Base-by-base conservation (phyloP, 768 basidiomycete species). In the Stropharia rugosoannulata region DNA sequence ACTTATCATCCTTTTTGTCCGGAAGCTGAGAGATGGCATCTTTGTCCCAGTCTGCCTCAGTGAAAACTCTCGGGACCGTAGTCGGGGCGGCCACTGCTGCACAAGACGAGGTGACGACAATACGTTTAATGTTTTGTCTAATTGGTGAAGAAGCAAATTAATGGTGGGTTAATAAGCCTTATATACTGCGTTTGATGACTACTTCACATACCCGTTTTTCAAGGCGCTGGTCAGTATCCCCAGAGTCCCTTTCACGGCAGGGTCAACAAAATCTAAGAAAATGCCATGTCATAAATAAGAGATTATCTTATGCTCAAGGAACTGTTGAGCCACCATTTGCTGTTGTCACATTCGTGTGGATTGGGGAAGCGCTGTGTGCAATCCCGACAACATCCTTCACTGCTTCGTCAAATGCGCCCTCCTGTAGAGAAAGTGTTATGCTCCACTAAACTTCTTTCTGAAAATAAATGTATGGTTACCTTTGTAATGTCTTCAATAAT, bases 321-420 rank as follows among this genome's bases (percentile, higher is more conserved):
- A 13, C 6, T 3, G 5, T 9, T 8, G 19, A 13, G 32, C 27
- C 48, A 70, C 72, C 68, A 58, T 70, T 57, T 3, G 80, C 78
- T 36, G 84, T 76, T n/a, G 74, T 70, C 1, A 72, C 75, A 1
- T 77, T 70, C 22, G 73, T 57, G 51, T 78, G 71, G 62, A 84
- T 77, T 1, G 89, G 88, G 1, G 87, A 89, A 0, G 87, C 87
- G 3, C 77, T 83, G 62, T 90, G 90, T 37, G 74, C 78, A 49
- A 94, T 81, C 0, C 80, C 91, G 56, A 90, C 85, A 7, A 93
- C 83, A 1, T 80, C 89, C 66, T 85, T 81, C 56, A 93, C 87
- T 0, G 85, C 90, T 49, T 90, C 84, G 65, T 93, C 89, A 58
- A 92, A 95, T 1, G 86, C 88, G 6, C 81, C 82, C 2, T 78